Conservation (phyloP, 1,284 basidiomycete species). For the Wallemia ichthyophaga region DNA sequence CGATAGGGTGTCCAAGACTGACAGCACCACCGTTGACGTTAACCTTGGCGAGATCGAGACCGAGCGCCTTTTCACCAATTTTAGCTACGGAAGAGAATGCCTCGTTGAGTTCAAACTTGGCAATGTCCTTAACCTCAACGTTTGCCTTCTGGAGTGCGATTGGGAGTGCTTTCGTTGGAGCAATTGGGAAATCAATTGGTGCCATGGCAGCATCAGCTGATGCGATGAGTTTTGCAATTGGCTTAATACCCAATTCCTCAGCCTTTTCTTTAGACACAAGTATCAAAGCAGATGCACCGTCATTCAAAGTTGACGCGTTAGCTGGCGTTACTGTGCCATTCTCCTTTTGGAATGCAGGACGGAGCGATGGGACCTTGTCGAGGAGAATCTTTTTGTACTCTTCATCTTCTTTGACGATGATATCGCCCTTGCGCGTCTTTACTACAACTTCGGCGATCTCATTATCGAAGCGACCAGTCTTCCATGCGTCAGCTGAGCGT, state of each 20-base stretch:
- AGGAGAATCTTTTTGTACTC: constrained; percentile 87
- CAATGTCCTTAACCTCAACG: constrained; percentile 51
- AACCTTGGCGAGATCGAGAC: constrained; percentile 18
- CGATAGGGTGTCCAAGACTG: constrained; percentile 78
- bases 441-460: constrained; percentile 82
- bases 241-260: constrained; percentile 57
- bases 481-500: constrained; percentile 52
- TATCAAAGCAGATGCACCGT: constrained; percentile 86
- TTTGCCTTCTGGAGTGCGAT: constrained; percentile 64
- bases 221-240: constrained; percentile 59
- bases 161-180: constrained; percentile 73
- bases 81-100: constrained; percentile 88
- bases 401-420: constrained; percentile 71
- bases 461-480: constrained; percentile 44
- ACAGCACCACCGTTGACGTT: constrained; percentile 35
- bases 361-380: constrained; percentile 63
- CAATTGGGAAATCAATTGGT: constrained; percentile 88
- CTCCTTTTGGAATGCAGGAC: constrained; percentile 58
- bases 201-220: constrained; percentile 90
- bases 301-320: constrained; percentile 83
- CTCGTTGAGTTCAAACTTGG: constrained; percentile 89
- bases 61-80: constrained; percentile 63
- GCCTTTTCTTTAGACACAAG: constrained; percentile 75
- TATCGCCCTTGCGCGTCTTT: constrained; percentile 82
- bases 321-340: constrained; percentile 77